Conservation (phyloP, 2,329 filamentous ascomycete genomes). For the Periconia digitata region DNA sequence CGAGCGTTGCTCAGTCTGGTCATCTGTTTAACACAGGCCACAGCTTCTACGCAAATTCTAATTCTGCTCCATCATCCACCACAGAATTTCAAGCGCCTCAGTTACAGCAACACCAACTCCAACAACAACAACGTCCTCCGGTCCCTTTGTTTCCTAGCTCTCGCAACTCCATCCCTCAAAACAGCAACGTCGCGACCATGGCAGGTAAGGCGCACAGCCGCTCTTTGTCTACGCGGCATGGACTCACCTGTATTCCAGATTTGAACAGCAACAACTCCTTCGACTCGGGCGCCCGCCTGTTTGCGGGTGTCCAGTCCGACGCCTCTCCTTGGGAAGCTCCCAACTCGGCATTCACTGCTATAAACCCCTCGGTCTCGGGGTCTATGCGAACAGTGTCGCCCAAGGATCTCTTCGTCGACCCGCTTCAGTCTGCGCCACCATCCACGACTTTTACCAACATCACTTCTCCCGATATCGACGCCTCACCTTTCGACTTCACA, state of each 20-base stretch:
- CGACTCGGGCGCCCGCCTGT: conserved; percentile 52
- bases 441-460: conserved; percentile 80
- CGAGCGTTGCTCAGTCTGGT: conserved; percentile 56
- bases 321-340: conserved; percentile 30
- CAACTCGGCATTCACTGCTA: conserved; percentile 45
- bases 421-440: conserved; percentile 74
- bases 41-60: conserved; percentile 69
- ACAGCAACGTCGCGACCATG: conserved; percentile 39
- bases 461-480: conserved; percentile 78
- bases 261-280: conserved; percentile 43
- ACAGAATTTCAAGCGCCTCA: conserved; percentile 59
- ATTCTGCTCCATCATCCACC: conserved; percentile 64
- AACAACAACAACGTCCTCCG: conserved; percentile 58
- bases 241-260: conserved; percentile 38
- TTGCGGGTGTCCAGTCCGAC: conserved; percentile 44
- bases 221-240: conserved; percentile 11
- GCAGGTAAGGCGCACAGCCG: conserved; percentile 37
- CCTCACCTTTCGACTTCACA: conserved; percentile 68
- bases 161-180: conserved; percentile 56
- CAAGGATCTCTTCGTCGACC: conserved; percentile 74
- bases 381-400: conserved; percentile 72
- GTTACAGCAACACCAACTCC: conserved; percentile 34
- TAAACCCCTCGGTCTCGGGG: conserved; percentile 47
- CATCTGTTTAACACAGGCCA: conserved; percentile 61
- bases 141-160: conserved; percentile 70